phyloP scores from a whole-genome alignment of 2,329 filamentous ascomycete genomes.

The Talaromyces sp. region DNA sequence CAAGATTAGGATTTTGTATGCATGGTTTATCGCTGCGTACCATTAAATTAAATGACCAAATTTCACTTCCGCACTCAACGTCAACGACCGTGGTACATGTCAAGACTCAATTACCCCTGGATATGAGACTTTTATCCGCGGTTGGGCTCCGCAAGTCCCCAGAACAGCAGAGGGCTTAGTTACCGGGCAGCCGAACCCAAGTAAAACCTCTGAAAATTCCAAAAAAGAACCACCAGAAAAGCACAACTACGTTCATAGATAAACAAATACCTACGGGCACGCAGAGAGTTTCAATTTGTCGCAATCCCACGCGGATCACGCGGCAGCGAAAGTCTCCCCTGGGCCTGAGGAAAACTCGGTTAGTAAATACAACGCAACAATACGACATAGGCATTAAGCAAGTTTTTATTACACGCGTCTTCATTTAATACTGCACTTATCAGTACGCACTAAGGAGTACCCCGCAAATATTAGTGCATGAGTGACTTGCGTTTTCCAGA shows the following conservation, averaged over 20 bases:
- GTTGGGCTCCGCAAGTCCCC: not conserved
- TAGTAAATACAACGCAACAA: not conserved
- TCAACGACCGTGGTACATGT: not conserved
- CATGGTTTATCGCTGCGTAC: not conserved
- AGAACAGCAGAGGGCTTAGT: not conserved
- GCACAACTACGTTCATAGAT: too few species aligned
- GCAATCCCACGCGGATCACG: not conserved
- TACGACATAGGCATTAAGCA: not conserved
- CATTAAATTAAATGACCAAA: not conserved
- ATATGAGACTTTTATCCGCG: not conserved
- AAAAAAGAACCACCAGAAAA: too few species aligned
- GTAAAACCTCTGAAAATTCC: not conserved
- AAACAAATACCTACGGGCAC: not conserved
- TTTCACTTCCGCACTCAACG: not conserved
- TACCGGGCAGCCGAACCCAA: not conserved
- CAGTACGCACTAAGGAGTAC: too few species aligned
- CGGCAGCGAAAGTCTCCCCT: not conserved
- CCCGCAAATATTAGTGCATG: too few species aligned
- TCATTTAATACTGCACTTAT: not conserved
- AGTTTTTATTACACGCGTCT: not conserved
- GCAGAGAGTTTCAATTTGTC: not conserved
- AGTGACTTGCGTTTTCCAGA: not conserved
- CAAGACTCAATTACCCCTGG: not conserved
- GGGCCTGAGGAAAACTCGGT: not conserved
- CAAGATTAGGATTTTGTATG: not conserved